Evolutionary conservation across 495 filamentous ascomycete genomes (phyloP), one percentile per base, ranked within the genome.

Genomic region (Pseudevernia furfuracea): DNA sequence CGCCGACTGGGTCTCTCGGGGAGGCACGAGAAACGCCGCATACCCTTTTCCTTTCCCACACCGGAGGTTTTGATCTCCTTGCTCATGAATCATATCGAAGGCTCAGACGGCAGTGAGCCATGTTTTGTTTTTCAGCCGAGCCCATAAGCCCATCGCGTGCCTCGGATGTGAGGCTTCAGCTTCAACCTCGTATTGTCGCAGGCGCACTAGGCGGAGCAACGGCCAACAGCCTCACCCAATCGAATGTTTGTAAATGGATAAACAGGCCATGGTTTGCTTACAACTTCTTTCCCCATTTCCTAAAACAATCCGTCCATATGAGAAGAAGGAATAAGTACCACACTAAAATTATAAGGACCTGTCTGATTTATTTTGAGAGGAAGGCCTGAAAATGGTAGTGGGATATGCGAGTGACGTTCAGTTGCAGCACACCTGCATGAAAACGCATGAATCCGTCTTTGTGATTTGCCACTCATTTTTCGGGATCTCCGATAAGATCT

Each of bases 401-500:
- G 23, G 15, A 44, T 46, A 55, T 55, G 52, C 52, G 36, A 34
- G 52, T 63, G 61, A 63, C 61, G 48, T 55, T 30, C 61, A 44
- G 37, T 55, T 34, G 52, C 52, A 34, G 6, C 34, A 12, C 23
- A 62, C 36, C 48, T 60, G 59, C 53, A 57, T 61, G n/a, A 34
- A 48, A 62, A 37, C 41, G 65, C 65, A 59, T 60, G 65, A 59
- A 53, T 38, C 34, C 44, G 11, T 41, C 17, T 61, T 43, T 58
- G 38, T 63, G 61, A 63, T 63, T 63, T 63, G 61, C 25, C 58
- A 38, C 52, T 43, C 52, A 55, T 34, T 30, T 34, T 32, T 48
- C 61, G 34, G 39, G n/a, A 63, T 58, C 38, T 44, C 38, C 52
- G 61, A 63, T 58, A 58, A 63, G 61, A 56, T 56, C 39, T 43